A percentile compares a stretch with the other conserved stretches of the same genome.
Conservation (phyloP, 176 grass and related monocot genomes). For the Alopecurus myosuroides region DNA sequence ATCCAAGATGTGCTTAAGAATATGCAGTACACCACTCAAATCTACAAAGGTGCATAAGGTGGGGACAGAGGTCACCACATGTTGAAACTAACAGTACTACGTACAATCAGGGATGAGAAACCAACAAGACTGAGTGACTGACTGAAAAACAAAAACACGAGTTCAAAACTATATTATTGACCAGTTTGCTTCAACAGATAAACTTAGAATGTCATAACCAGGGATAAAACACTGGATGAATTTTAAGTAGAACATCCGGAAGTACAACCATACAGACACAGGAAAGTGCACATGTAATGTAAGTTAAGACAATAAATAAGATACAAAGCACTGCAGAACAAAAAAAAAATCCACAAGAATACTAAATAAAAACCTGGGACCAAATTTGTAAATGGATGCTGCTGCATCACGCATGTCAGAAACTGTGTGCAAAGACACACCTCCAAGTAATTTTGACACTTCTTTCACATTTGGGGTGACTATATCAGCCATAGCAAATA, state of each 20-base stretch:
- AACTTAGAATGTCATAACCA: neutral
- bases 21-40: neutral
- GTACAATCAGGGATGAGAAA: conserved; percentile 5
- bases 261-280: neutral
- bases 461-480: conserved; percentile 98
- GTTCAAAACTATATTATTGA: neutral
- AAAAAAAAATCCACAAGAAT: neutral
- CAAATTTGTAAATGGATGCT: conserved; percentile 87
- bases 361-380: conserved; percentile 59
- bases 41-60: neutral
- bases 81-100: neutral
- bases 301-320: neutral
- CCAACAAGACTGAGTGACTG: neutral
- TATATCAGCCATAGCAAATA: conserved; percentile 92
- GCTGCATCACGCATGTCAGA: conserved; percentile 81
- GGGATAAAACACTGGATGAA: neutral
- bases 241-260: neutral
- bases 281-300: neutral
- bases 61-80: neutral
- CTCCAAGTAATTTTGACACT: conserved; percentile 81
- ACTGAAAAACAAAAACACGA: neutral
- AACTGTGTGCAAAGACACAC: conserved; percentile 47
- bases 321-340: neutral
- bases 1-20: conserved; percentile 7
- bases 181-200: neutral